Evolutionary conservation across 2,329 filamentous ascomycete genomes (phyloP), one percentile per base, ranked within the genome.

Genomic region (Cytospora paraplurivora): DNA sequence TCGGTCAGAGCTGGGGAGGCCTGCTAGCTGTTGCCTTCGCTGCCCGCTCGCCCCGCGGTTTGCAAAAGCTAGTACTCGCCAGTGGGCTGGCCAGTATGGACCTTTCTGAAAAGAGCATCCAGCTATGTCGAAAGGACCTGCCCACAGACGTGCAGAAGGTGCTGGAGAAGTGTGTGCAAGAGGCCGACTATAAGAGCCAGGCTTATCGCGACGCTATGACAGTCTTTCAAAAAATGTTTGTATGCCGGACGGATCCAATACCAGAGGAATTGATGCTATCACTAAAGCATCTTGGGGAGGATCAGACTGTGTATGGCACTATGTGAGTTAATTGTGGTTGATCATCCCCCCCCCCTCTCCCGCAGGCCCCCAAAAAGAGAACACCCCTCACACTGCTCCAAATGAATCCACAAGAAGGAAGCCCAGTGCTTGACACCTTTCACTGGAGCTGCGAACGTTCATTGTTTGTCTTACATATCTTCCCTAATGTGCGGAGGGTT

Each of bases 11-110:
- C 38, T 62, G 59, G 59, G 59, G 59, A 52, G 59, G 49, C 37
- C 38, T 62, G 54, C 61, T 63, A 13, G 61, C 38, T 49, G 55
- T 33, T 38, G 35, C 47, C 35, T 63, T 52, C 19, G 49, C 61
- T 52, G 49, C 37, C 33, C 33, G 50, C 15, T 37, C 64, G 1
- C 59, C 57, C 11, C 68, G 50, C 27, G 58, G 70, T 11, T 69
- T 76, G 17, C 63, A 68, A 8, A 69, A 67, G 1, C 62, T 76
- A 6, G 52, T 76, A 11, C 59, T 75, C 17, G 64, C 69, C 1
- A 75, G 68, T 58, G 71, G 70, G 41, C 62, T 72, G 4, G 71
- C 72, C 3, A 75, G 72, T 53, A 74, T 72, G 67, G 69, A 55
- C 49, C 51, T 61, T 37, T 61, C 44, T 34, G 34, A 49, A 10